Percentiles rank a stretch among this genome's conserved stretches.
Conservation (phyloP, 257 asterid species). For the Fraxinus pennsylvanica region DNA sequence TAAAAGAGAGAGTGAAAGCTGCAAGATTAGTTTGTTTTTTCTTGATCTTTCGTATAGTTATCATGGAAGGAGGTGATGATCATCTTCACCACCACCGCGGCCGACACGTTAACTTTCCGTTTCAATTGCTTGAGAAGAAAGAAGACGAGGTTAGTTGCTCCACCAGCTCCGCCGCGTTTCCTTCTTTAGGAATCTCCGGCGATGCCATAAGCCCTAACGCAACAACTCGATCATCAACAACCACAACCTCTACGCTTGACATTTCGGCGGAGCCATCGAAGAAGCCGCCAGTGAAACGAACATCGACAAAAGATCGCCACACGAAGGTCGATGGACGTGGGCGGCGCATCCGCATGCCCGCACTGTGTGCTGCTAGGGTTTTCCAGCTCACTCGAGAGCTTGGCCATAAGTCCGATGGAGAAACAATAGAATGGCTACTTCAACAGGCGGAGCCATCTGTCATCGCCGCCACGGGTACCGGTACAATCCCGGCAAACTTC, state of each 20-base stretch:
- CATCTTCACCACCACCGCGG: constrained; percentile 47
- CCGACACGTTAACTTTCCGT: constrained; percentile 67
- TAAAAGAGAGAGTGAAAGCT: constrained; percentile 1
- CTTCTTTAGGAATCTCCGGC: constrained; percentile 40
- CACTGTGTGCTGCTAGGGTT: constrained; percentile 95
- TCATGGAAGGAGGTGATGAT: constrained; percentile 75
- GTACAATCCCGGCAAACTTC: constrained; percentile 94
- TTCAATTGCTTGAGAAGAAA: constrained; percentile 83
- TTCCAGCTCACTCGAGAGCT: constrained; percentile 90
- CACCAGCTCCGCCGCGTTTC: constrained; percentile 35
- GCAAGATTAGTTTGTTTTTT: neutral
- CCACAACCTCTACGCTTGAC: constrained; percentile 38
- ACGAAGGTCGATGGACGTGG: constrained; percentile 94
- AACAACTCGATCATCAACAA: constrained; percentile 27
- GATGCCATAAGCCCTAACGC: constrained; percentile 42
- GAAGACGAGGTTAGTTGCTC: constrained; percentile 42
- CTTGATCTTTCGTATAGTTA: constrained; percentile 5
- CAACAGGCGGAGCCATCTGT: constrained; percentile 95
- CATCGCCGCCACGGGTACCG: constrained; percentile 95
- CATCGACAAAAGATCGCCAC: constrained; percentile 89
- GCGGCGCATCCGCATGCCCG: constrained; percentile 95
- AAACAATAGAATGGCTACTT: constrained; percentile 86
- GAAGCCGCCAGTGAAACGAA: constrained; percentile 71
- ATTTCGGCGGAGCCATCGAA: constrained; percentile 56
- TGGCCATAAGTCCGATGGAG: constrained; percentile 95